Evolutionary conservation across 2,329 filamentous ascomycete species (phyloP), one percentile per base, ranked within the genome.

Genomic region (Xylariaceae sp.): DNA sequence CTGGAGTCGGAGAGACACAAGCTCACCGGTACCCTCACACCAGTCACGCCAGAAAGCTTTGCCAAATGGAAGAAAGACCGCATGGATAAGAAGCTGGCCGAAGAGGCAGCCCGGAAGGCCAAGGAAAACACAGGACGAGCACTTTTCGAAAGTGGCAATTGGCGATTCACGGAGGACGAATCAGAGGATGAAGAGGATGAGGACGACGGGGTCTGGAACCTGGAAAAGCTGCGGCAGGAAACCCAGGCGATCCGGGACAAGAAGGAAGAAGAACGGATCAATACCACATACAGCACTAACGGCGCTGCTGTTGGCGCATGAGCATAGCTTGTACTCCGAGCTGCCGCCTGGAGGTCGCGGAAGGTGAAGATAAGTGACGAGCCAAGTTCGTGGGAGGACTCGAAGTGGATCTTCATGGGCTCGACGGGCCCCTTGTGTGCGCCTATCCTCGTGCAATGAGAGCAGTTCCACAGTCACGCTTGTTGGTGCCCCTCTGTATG

Each of bases 51-150:
- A 3, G 92, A 98, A 56, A 73, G 78, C 1, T 98, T 98, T 55
- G 87, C 87, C 42, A 92, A 92, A 55, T 98, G 92, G 92, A 98
- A 98, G 73, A 81, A 89, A 64, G 83, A 94, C 33, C 83, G 92
- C 28, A 57, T 96, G 48, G 79, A 88, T 61, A 98, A 98, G 80
- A 96, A 94, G 72, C 83, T 81, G 12, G 92, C 92, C 15, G 92
- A 98, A 53, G 84, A 92, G 47, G 80, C 94, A 63, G 87, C 88
- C 30, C 79, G 82, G 55, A 80, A 83, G 63, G 85, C 88, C 54
- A 96, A 94, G 72, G 92, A 98, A 51, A 90, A 89, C 15, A 98
- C 92, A 14, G 92, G 92, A 52, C 79, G 89, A 64, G 86, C 88
- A 6, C 71, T 98, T 63, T 98, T 98, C 59, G 92, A 98, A 64